Base-by-base conservation (phyloP, 2,329 filamentous ascomycete genomes). In the Trichoderma simmonsii region DNA sequence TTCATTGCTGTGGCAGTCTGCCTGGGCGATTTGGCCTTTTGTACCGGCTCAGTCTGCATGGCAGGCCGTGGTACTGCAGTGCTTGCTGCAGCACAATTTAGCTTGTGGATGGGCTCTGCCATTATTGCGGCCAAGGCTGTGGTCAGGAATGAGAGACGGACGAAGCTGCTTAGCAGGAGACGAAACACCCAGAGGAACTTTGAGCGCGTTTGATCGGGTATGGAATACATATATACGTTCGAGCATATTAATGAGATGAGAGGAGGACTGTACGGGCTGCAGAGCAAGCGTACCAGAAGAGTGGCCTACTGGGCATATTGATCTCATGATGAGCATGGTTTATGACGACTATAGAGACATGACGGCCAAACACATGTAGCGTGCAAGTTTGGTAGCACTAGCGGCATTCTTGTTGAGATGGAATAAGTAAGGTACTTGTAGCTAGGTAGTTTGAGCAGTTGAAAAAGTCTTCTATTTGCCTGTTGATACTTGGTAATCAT, bases 1-100 rank as follows among this genome's bases (percentile, higher is more conserved):
- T 90, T 90, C 80, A 83, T 89, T 75, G 87, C 87, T 11, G 83
- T 90, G 24, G 82, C 86, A 57, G 84, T 87, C 73, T 90, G 89
- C 80, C 84, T 91, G 74, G 82, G 83, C 77, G 81, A 82, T 67
- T 81, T 90, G 64, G 80, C 86, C 70, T 88, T 88, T 81, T 91
- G 89, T 80, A 82, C 83, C 32, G 89, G 88, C 56, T 82, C 81
- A 48, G 86, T 90, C 30, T 91, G 89, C 81, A 82, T 82, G 28
- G 84, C 86, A 14, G 87, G 87, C 54, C 85, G 86, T 24, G 86
- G 87, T 57, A 84, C 86, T 72, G 84, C 86, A n/a, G 86, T 85
- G 56, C 84, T 90, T 64, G 84, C 86, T 21, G 85, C 87, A 14
- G 82, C 86, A 70, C 82, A 84, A 73, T 90, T 88, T 77, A 76